Percentiles rank a stretch among this genome's conserved stretches.
Conservation (phyloP, 148 eudicot species). For the Heliosperma pusillum region DNA sequence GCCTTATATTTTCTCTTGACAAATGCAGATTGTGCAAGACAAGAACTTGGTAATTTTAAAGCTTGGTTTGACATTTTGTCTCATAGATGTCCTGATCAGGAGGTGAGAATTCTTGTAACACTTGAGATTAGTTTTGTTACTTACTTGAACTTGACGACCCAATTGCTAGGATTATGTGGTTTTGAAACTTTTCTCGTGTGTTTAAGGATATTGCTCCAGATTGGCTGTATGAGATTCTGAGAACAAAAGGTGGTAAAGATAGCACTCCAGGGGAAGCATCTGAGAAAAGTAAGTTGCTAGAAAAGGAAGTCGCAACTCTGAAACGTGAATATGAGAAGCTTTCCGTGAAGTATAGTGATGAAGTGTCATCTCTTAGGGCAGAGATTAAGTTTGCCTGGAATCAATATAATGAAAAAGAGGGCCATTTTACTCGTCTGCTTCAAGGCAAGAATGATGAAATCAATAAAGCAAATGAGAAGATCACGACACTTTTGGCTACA, state of each 20-base stretch:
- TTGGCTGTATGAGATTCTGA: conserved; percentile 19
- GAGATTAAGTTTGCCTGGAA: conserved; percentile 72
- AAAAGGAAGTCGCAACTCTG: conserved; percentile 36
- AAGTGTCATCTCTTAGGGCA: conserved; percentile 49
- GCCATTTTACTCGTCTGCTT: conserved; percentile 31
- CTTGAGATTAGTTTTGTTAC: neutral
- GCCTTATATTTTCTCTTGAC: neutral
- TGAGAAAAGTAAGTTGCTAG: conserved; percentile 27
- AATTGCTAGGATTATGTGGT: neutral
- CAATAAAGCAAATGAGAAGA: conserved; percentile 43
- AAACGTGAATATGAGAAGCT: conserved; percentile 49
- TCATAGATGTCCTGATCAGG: conserved; percentile 35
- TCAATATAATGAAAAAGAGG: conserved; percentile 58
- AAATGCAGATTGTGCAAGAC: conserved; percentile 46
- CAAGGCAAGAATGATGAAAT: conserved; percentile 44
- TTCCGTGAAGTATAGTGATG: conserved; percentile 35
- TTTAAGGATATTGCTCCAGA: conserved; percentile 28
- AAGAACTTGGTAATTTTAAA: conserved; percentile 52
- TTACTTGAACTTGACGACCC: neutral
- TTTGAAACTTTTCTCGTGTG: neutral
- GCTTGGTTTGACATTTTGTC: conserved; percentile 52
- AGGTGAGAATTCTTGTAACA: conserved; percentile 31
- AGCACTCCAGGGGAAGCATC: conserved; percentile 17
- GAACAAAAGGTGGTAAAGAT: conserved; percentile 17
- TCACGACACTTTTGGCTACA: conserved; percentile 33